Evolutionary conservation across 2,329 filamentous ascomycete genomes (phyloP), one percentile per base, ranked within the genome.

Genomic region (Chaetomiaceae sp.): DNA sequence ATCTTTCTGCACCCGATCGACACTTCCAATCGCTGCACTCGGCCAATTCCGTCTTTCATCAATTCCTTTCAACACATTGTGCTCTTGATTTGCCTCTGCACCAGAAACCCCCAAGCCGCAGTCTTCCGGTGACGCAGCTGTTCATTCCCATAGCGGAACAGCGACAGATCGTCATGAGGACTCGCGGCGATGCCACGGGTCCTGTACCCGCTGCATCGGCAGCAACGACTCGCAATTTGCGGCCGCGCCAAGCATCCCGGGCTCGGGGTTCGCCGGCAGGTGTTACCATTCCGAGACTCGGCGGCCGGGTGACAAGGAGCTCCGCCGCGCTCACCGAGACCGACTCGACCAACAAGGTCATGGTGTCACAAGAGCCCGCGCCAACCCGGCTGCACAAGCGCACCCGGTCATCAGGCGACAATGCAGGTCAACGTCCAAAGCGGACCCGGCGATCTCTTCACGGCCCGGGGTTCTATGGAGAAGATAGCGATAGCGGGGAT

Each of bases 241-340:
- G 59, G 53, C 59, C 56, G 42, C 61, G 61, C 61, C 61, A 56
- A 62, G 56, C 53, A 31, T 12, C 52, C 34, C 53, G 43, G 14
- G 29, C 19, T 45, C 55, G 51, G 58, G 49, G 43, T 34, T 12
- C 27, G 34, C 42, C 55, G 46, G 44, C 48, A 27, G 55, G 58
- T 53, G 36, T 36, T 14, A 53, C 50, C 40, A 47, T 38, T 19
- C 55, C 53, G 36, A 53, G 31, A 42, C 40, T 19, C 29, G 48
- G 49, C 33, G 53, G 50, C 40, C 55, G 59, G 44, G 46, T 59
- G 5, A 61, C 61, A 12, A 55, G 60, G 39, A 60, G 60, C 47
- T 52, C 52, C 15, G 50, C 55, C 29, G 43, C 49, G 11, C 20
- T 49, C 23, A 31, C 31, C 20, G 25, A 7, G 34, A 42, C 49